phyloP scores from a whole-genome alignment of 2,329 filamentous ascomycete genomes.

The Triangularia verruculosa region DNA sequence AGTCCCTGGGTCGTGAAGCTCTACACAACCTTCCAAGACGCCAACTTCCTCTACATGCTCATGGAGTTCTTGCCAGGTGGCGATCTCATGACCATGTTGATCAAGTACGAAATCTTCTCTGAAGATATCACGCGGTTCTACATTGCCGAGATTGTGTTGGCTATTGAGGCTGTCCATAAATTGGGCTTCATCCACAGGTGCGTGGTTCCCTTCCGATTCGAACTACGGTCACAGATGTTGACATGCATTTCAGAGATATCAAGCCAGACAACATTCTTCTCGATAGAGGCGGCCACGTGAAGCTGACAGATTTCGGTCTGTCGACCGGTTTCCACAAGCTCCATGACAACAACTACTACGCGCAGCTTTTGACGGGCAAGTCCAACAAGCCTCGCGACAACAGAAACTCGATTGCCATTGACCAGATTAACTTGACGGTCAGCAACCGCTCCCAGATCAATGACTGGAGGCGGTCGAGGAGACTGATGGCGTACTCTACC shows the following conservation, averaged over 20 bases:
- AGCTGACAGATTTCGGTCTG: constrained; percentile 95
- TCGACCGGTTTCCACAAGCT: constrained; percentile 98
- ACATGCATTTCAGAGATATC: constrained; percentile 67
- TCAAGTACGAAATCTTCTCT: constrained; percentile 99
- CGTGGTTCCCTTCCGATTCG: not conserved
- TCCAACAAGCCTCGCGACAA: constrained; percentile 74
- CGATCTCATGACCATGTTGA: constrained; percentile 99
- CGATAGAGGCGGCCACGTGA: constrained; percentile 93
- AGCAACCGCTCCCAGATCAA: constrained; percentile 98
- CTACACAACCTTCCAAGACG: constrained; percentile 96
- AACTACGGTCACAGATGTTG: not conserved
- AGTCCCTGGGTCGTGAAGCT: constrained; percentile 99
- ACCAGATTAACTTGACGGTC: constrained; percentile 97
- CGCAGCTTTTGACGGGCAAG: constrained; percentile 83
- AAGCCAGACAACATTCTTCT: constrained; percentile 98
- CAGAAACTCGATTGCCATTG: constrained; percentile 89
- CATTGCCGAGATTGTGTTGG: constrained; percentile 95
- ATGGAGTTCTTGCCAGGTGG: constrained; percentile 99
- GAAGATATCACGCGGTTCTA: constrained; percentile 99
- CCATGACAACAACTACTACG: constrained; percentile 97
- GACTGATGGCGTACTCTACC: constrained; percentile 96
- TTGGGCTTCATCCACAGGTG: constrained; percentile 86
- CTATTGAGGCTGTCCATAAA: constrained; percentile 98
- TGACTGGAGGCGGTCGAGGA: constrained; percentile 93
- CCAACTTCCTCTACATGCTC: constrained; percentile 94